phyloP scores from a whole-genome alignment of 768 basidiomycete species.

The Tremella mesenterica region DNA sequence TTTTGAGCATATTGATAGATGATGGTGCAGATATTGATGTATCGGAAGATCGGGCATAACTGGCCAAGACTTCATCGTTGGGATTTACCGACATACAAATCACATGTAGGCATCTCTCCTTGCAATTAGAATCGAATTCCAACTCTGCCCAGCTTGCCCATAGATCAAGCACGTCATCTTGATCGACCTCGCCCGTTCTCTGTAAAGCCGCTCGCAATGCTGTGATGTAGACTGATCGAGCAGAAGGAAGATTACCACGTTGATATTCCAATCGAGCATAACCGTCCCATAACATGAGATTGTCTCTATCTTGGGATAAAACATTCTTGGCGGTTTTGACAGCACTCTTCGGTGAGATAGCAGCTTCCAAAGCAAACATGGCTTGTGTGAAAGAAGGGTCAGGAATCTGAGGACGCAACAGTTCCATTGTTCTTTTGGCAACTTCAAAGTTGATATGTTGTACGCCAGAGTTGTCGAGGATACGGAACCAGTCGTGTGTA shows the following conservation, averaged over 20 bases:
- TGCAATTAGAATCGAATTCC: conserved; percentile 41
- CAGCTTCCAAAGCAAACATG: conserved; percentile 41
- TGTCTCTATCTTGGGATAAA: conserved; percentile 37
- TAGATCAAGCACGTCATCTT: conserved; percentile 33
- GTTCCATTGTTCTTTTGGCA: conserved; percentile 20
- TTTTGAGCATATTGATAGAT: conserved; percentile 16
- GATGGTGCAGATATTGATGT: conserved; percentile 7
- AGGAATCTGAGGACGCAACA: conserved; percentile 19
- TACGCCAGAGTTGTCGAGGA: conserved; percentile 21
- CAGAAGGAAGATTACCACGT: conserved; percentile 41
- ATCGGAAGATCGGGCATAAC: conserved; percentile 3
- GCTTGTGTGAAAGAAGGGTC: conserved; percentile 41
- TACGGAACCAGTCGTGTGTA: conserved; percentile 27
- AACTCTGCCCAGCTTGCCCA: conserved; percentile 46
- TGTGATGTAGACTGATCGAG: conserved; percentile 45
- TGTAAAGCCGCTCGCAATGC: conserved; percentile 37
- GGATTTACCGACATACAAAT: conserved; percentile 5
- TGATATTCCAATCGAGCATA: conserved; percentile 44
- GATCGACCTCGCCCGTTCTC: not conserved
- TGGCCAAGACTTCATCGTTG: conserved; percentile 1
- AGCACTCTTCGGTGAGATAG: conserved; percentile 35
- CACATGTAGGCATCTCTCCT: conserved; percentile 15
- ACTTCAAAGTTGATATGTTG: conserved; percentile 17
- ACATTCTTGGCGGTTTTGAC: conserved; percentile 44
- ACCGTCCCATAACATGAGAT: conserved; percentile 46